Evolutionary conservation across 192 early-diverging fungal genomes (phyloP), one percentile per base, ranked within the genome.

Genomic region (Coemansia sp.): DNA sequence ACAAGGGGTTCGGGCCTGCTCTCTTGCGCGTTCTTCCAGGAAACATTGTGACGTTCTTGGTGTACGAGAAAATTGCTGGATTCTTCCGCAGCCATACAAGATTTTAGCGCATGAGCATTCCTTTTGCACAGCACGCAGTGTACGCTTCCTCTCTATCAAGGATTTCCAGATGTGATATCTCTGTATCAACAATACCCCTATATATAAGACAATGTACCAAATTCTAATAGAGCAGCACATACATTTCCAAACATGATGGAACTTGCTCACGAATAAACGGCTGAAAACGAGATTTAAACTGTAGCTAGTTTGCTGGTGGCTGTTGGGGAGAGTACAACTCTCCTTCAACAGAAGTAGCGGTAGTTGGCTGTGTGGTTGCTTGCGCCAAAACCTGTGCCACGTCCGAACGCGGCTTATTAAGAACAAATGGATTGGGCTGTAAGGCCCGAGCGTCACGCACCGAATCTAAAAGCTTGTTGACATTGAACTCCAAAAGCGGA

Each of bases 11-110:
- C 49, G 93, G 91, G 1, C 89, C 93, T 4, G 94, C 92, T 45
- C 73, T 97, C 13, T 71, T 96, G 10, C 86, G 95, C 12, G 94
- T 99, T 1, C 75, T 97, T 30, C 97, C 97, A 2, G 94, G 96
- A 7, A 96, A 95, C 8, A 89, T 91, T 56, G 87, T 97, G 23
- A 99, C 97, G 2, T 99, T 99, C 86, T 85, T 92, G n/a, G 93
- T 95, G 0, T 99, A 99, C 70, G 96, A 97, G 64, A 89, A 85
- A 35, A 75, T 91, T 49, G 80, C 82, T 12, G 80, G 77, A 4
- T 86, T 80, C 53, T 82, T 89, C 59, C 87, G 85, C n/a, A 69
- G 84, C 3, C 79, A 84, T 49, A 84, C 87, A 18, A 46, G 37
- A 3, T 30, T 4, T 20, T 48, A 33, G 64, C 28, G 39, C 26